Evolutionary conservation across 2,329 filamentous ascomycete genomes (phyloP).

Genomic region (Rutstroemia sp.): DNA sequence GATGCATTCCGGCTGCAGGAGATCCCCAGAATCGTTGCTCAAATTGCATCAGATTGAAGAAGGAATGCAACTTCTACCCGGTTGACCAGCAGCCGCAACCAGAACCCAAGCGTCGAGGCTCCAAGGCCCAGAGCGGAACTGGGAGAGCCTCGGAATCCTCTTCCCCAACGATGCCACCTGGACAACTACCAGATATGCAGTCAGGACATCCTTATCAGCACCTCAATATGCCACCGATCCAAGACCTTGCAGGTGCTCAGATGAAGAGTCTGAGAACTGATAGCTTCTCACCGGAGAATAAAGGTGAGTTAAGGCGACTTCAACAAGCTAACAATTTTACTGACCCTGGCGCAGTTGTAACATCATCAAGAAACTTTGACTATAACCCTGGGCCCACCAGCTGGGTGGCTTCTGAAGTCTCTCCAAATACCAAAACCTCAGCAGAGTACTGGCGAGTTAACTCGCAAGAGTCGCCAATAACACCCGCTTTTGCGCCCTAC

Average conservation of each 20-base stretch:
- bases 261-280: conserved; percentile 34
- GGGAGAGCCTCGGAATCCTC: conserved; percentile 38
- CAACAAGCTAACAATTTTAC: conserved; percentile 8
- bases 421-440: conserved; percentile 32
- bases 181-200: conserved; percentile 36
- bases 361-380: conserved; percentile 25
- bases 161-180: conserved; percentile 39
- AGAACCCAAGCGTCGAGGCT: conserved; percentile 33
- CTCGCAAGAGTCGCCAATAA: conserved; percentile 43
- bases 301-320: conserved; percentile 20
- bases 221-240: conserved; percentile 37
- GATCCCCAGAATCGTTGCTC: conserved; percentile 72
- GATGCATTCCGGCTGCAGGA: conserved; percentile 71
- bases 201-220: conserved; percentile 36
- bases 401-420: conserved; percentile 27
- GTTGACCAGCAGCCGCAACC: conserved; percentile 66
- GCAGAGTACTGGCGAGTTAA: conserved; percentile 44
- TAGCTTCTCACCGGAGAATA: conserved; percentile 29
- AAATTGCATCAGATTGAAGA: conserved; percentile 90
- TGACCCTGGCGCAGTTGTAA: conserved; percentile 21
- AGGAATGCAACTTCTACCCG: conserved; percentile 86
- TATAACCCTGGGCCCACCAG: conserved; percentile 23
- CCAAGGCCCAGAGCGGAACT: conserved; percentile 32
- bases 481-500: conserved; percentile 44
- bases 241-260: conserved; percentile 37